phyloP scores from a whole-genome alignment of 2,329 filamentous ascomycete genomes.

The Talaromyces sp. region DNA sequence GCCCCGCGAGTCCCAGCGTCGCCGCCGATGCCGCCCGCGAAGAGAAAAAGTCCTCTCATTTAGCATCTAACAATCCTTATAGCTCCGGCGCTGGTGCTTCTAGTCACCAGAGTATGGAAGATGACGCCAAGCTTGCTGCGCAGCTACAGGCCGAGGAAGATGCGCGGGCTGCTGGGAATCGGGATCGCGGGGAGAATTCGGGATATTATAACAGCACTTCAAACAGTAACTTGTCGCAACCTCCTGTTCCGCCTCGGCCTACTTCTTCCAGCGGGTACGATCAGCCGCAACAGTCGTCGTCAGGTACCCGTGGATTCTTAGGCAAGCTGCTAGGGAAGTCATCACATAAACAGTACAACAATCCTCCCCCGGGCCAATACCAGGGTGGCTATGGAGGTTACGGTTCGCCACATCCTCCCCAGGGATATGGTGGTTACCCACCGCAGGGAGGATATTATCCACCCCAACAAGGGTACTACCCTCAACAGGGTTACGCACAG shows the following conservation, averaged over 20 bases:
- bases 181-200: slow-evolving; percentile 39
- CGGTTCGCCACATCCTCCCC: slow-evolving; percentile 22
- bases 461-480: slow-evolving; percentile 28
- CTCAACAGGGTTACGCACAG: slow-evolving; percentile 24
- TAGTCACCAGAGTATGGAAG: slow-evolving; percentile 43
- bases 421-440: slow-evolving; percentile 20
- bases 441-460: slow-evolving; percentile 26
- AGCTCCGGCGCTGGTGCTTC: slow-evolving; percentile 27
- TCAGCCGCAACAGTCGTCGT: slow-evolving; percentile 8
- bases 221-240: slow-evolving; percentile 17
- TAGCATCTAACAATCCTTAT: slow-evolving; percentile 72
- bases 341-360: background rate
- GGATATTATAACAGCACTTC: slow-evolving; percentile 44
- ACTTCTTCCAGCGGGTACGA: slow-evolving; percentile 3
- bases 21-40: slow-evolving; percentile 27
- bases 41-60: slow-evolving; percentile 40
- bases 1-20: slow-evolving; percentile 43
- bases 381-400: slow-evolving; percentile 6
- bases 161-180: slow-evolving; percentile 47
- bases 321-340: slow-evolving; percentile 20
- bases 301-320: slow-evolving; percentile 18
- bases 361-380: slow-evolving; percentile 4
- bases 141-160: slow-evolving; percentile 82
- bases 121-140: slow-evolving; percentile 71
- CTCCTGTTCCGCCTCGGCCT: slow-evolving; percentile 12